Evolutionary conservation across 176 grass and related monocot genomes (phyloP).

Genomic region (Triticum turgidum): DNA sequence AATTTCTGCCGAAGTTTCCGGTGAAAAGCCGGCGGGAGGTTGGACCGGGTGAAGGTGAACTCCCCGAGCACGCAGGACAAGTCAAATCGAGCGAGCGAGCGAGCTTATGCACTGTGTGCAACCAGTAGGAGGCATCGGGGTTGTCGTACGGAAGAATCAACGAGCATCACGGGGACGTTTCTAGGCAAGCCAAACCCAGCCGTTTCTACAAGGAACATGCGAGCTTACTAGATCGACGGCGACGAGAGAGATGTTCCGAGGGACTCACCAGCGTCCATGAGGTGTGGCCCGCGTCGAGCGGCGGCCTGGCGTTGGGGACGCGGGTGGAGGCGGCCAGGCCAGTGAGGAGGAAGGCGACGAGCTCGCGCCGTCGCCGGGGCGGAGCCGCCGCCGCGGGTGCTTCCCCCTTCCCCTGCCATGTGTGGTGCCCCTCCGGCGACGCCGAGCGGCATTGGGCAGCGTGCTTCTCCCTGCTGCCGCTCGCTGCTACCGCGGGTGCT

Average conservation of each 20-base stretch:
- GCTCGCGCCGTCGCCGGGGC: neutral
- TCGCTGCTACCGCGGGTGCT: neutral
- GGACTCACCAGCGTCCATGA: slow-evolving; percentile 30
- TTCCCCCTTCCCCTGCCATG: slow-evolving; percentile 10
- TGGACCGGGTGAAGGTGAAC: slow-evolving; percentile 1
- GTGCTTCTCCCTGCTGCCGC: neutral
- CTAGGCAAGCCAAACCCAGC: neutral
- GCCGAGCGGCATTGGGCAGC: neutral
- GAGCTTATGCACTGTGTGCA: neutral
- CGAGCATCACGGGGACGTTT: neutral
- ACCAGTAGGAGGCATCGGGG: neutral
- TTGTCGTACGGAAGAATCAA: neutral
- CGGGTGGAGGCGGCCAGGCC: slow-evolving; percentile 4
- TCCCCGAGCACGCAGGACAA: neutral
- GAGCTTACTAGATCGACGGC: neutral
- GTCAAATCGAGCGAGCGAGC: neutral
- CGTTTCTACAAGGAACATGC: neutral
- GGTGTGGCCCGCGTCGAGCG: neutral
- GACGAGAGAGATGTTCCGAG: neutral
- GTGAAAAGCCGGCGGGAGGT: neutral
- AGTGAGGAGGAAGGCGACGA: neutral
- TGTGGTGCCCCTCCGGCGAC: neutral
- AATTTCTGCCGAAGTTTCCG: neutral
- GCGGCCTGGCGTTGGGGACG: slow-evolving; percentile 16
- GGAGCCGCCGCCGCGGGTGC: neutral